Conservation (phyloP, 1,284 basidiomycete genomes). For the Leccinum pseudoinsigne region DNA sequence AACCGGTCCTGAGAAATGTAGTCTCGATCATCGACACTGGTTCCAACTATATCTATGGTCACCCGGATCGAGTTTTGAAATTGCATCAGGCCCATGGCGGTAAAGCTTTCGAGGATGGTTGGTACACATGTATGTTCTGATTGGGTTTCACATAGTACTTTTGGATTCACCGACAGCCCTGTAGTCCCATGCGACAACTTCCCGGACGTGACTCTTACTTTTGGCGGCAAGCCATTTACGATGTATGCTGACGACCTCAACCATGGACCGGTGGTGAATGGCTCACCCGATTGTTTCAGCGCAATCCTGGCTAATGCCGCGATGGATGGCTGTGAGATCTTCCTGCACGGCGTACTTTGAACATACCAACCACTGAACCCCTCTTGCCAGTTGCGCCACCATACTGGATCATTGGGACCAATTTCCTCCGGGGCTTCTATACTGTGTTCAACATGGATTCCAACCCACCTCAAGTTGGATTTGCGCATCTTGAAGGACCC, state of each 20-base stretch:
- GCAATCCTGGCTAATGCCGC: neutral
- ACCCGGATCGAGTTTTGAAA: neutral
- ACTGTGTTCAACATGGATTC: too few relatives aligned
- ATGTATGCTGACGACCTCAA: neutral
- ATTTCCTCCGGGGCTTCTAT: too few relatives aligned
- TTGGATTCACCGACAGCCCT: neutral
- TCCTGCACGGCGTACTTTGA: neutral
- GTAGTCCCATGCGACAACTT: neutral
- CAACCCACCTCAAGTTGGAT: too few relatives aligned
- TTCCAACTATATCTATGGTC: neutral
- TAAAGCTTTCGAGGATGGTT: neutral
- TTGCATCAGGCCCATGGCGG: neutral
- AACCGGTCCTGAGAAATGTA: too few relatives aligned
- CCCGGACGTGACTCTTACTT: too few relatives aligned
- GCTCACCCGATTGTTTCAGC: neutral
- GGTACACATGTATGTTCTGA: neutral
- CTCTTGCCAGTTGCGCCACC: too few relatives aligned
- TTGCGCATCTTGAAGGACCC: too few relatives aligned
- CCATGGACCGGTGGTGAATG: too few relatives aligned
- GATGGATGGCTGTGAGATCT: neutral
- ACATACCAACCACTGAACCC: too few relatives aligned
- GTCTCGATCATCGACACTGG: neutral
- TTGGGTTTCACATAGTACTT: neutral
- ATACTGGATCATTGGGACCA: too few relatives aligned
- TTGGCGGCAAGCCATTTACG: neutral